A percentile compares a stretch with the other conserved stretches of the same genome.
Evolutionary conservation across 371 early-diverging fungal genomes (phyloP).

Genomic region (Mucor sp.): DNA sequence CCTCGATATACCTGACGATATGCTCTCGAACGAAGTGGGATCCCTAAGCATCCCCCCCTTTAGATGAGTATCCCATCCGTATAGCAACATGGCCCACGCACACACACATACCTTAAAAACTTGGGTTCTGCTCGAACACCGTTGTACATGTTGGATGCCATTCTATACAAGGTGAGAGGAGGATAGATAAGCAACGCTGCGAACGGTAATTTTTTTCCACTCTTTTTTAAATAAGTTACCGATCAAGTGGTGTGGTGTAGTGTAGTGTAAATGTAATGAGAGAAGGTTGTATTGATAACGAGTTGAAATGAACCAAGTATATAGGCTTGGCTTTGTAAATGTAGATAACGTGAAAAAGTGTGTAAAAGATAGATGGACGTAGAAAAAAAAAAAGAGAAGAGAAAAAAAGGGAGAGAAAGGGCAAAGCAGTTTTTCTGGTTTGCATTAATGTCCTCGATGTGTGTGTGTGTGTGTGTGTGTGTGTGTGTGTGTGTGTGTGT

Average conservation of each 20-base stretch:
- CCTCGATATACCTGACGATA: constrained; percentile 59
- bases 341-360: background rate
- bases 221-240: background rate
- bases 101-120: constrained; percentile 37
- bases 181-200: background rate
- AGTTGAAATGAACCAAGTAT: background rate
- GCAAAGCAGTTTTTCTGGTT: background rate
- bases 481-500: no score
- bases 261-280: constrained; percentile 1
- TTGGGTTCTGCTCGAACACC: constrained; percentile 56
- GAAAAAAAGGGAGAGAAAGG: constrained; percentile 1
- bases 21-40: constrained; percentile 62
- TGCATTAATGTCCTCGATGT: constrained; percentile 7
- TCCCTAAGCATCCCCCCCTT: constrained; percentile 34
- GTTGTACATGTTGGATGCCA: constrained; percentile 28
- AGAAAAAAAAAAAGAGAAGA: background rate
- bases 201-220: background rate
- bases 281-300: background rate
- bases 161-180: no score
- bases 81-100: no score
- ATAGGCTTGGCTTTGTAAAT: background rate
- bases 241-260: background rate
- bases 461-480: no score
- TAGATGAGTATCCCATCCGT: background rate
- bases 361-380: background rate